Evolutionary conservation across 108 stramenopile species (phyloP), one percentile per base, ranked within the genome.

Genomic region (Conticribra guillardii): DNA sequence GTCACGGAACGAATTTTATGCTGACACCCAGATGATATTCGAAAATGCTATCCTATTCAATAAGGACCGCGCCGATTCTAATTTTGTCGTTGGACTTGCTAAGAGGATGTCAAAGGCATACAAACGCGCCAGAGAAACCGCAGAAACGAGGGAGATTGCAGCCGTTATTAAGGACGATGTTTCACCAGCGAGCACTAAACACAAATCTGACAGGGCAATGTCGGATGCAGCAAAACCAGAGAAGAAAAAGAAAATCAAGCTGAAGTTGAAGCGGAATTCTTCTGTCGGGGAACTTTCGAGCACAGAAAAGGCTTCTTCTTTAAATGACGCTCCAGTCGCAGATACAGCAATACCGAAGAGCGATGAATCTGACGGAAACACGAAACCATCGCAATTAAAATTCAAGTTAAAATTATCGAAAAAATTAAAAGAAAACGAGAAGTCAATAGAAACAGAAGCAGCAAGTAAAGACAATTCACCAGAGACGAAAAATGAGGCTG

Each of bases 11-110:
- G 76, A 75, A 11, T 84, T 91, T 60, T 87, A 69, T 56, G 55
- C 33, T 0, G 87, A 87, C 65, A 57, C 61, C 45, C 50, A 54
- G n/a, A 11, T 76, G 22, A 78, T 80, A 24, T 91, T 85, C 63
- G 62, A 55, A 1, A 94, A 94, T 71, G 93, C 93, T 16, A 76
- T 88, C 4, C 37, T 62, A 4, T 94, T 87, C 64, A 90, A 94
- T 57, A 60, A 46, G 8, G 74, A 69, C 24, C 68, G 73, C 16
- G 44, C 72, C 22, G 79, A 84, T 46, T 85, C 82, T 22, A 79
- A 71, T 27, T 91, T 84, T 71, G 84, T 94, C 23, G 74, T 86
- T 29, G 77, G 83, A 30, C 48, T 85, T 15, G 93, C 84, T 14
- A 87, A 90, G 45, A 73, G 79, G 22, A 87, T 91, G 90, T 49